Evolutionary conservation across 2,329 filamentous ascomycete species (phyloP), one percentile per base, ranked within the genome.

Genomic region (Phyllosticta capitalensis): DNA sequence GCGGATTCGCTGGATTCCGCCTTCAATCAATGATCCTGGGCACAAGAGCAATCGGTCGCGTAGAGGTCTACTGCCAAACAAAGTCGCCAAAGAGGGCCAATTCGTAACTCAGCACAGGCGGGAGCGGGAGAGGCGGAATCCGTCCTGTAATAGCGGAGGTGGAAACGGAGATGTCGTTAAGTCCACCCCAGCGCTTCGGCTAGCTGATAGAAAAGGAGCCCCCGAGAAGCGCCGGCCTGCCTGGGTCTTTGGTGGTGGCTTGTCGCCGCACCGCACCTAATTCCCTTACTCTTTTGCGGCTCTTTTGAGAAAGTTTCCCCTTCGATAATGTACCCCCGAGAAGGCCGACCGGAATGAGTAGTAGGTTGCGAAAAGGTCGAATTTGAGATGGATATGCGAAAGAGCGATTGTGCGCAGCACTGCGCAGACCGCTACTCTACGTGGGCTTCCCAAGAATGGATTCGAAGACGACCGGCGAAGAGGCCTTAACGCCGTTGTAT

Each of bases 401-500:
- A 45, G 38, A n/a, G 38, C 17, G 17, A 7, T 45, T 7, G 5
- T n/a, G 2, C n/a, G 38, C n/a, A n/a, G n/a, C n/a, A n/a, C 38
- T n/a, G 38, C 38, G 38, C 17, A 45, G 14, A n/a, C 38, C n/a
- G 38, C 38, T n/a, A n/a, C 14, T n/a, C 14, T 45, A n/a, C 38
- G 38, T n/a, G 17, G 17, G 17, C n/a, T 45, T 45, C 38, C 14
- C 38, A 45, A n/a, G 17, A 14, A n/a, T n/a, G 17, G 14, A 26
- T 19, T 45, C 38, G 38, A 45, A 45, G 38, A 45, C 12, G 17
- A 45, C 58, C 49, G 54, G 52, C 58, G 54, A 56, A 19, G 54
- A 52, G 22, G 54, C 28, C 49, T 60, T 60, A 56, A 60, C 58
- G 58, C 58, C 58, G 58, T 51, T 49, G 54, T 60, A 60, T 56